Conservation (phyloP, 2,329 filamentous ascomycete genomes). For the Ceratocystis albifundus region DNA sequence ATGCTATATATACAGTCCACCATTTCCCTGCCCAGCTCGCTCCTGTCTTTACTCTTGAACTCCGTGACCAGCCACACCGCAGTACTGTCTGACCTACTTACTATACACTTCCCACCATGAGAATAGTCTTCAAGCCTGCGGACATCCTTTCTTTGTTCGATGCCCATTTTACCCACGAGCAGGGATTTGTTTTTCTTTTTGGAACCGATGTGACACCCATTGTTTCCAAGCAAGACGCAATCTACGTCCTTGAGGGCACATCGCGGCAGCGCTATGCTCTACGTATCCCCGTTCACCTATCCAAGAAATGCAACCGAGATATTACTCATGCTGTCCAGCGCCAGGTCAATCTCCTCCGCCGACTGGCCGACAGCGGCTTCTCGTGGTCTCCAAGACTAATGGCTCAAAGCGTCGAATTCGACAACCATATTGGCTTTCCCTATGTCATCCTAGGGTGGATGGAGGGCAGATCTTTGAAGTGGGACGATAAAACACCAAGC, state of each 20-base stretch:
- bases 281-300: conserved; percentile 12
- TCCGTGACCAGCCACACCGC: background rate
- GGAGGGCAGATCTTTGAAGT: conserved; percentile 4
- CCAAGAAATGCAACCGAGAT: background rate
- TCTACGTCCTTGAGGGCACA: conserved; percentile 18
- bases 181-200: conserved; percentile 13
- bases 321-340: background rate
- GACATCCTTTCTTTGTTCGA: conserved; percentile 5
- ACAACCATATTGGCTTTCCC: conserved; percentile 18
- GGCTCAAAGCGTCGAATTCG: conserved; percentile 14
- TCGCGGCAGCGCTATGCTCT: conserved; percentile 16
- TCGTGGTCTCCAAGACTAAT: conserved; percentile 20
- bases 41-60: background rate
- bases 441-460: conserved; percentile 22
- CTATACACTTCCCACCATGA: background rate
- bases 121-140: conserved; percentile 20
- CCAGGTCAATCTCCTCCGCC: conserved; percentile 4
- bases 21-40: background rate
- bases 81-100: background rate
- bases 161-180: conserved; percentile 15
- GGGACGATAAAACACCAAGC: conserved; percentile 12
- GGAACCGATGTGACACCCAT: conserved; percentile 5
- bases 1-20: background rate
- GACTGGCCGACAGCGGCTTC: conserved; percentile 20
- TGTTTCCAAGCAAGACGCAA: conserved; percentile 1